These are phyloP conservation scores for Chaetomiaceae sp. DNA, from an alignment of 2,329 filamentous ascomycete species.

Conservation along the genomic window DNA sequence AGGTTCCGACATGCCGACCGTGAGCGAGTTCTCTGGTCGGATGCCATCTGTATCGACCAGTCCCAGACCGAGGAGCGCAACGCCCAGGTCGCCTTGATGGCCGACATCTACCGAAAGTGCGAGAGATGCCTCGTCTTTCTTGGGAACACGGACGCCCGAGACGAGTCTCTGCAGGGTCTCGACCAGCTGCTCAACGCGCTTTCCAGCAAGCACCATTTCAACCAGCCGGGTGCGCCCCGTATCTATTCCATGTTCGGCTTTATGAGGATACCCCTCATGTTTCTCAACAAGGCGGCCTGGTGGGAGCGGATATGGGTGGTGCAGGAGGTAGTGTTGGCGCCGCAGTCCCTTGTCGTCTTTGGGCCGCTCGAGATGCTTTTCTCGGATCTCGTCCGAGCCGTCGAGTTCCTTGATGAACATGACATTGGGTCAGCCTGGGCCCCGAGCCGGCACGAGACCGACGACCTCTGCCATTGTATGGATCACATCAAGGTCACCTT, in stretches of 20 bases:
- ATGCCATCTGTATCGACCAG: background rate
- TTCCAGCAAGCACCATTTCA: background rate
- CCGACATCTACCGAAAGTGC: background rate
- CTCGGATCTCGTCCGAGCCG: background rate
- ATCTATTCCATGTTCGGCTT: background rate
- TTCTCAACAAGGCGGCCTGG: background rate
- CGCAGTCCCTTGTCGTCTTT: background rate
- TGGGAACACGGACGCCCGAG: background rate
- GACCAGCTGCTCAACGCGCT: background rate
- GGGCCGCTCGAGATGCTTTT: background rate
- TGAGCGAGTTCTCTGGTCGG: background rate
- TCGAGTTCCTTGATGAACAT: background rate
- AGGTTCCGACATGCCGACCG: background rate
- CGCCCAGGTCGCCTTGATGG: slow-evolving; percentile 1
- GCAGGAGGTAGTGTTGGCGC: background rate
- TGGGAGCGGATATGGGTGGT: background rate
- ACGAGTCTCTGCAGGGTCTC: background rate
- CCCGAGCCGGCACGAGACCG: background rate
- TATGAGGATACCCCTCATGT: background rate
- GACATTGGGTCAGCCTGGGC: background rate
- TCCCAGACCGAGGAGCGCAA: background rate
- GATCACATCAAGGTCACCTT: background rate
- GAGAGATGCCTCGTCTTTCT: background rate
- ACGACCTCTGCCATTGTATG: background rate
- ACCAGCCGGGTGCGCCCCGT: background rate